Evolutionary conservation across 148 eudicot genomes (phyloP), one percentile per base, ranked within the genome.

Genomic region (Dysphania ambrosioides): DNA sequence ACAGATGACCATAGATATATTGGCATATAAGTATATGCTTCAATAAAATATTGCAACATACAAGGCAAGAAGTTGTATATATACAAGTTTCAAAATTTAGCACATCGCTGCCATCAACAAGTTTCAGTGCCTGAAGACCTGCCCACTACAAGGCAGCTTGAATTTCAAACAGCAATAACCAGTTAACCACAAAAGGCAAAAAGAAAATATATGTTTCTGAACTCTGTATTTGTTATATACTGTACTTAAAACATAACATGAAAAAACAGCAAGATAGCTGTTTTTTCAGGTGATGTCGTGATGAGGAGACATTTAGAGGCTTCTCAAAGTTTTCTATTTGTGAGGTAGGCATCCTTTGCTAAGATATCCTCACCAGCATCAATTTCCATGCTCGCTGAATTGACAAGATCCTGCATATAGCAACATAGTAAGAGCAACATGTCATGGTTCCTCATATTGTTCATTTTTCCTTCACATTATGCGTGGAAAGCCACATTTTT

Each of bases 371-470:
- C 75, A 64, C 78, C 82, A 74, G 57, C 67, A 62, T 83, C 89
- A 59, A 89, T 65, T 75, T 88, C 97, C 75, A 75, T 68, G 72
- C 76, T 76, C 66, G 85, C 84, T 73, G 89, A 80, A 55, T 84
- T 80, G 11, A 89, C 87, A 73, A 89, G 86, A 81, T 81, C 85
- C 97, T 91, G 87, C 79, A 83, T 72, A 51, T 31, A 82, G 32
- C 69, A 31, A 58, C 27, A 34, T 58, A 66, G 61, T 53, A 76
- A 63, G 53, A 47, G 70, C 61, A 58, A 26, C 62, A 23, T 10
- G 11, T 21, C 35, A 58, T 19, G 29, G 58, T 18, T 55, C 68
- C 61, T 5, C n/a, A n/a, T 64, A 19, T 19, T 32, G 5, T 31
- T 61, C 27, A 29, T 61, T 61, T 34, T 64, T 32, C 13, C 13